Evolutionary conservation across 2,329 filamentous ascomycete genomes (phyloP).

Genomic region (Colletotrichum abscissum): DNA sequence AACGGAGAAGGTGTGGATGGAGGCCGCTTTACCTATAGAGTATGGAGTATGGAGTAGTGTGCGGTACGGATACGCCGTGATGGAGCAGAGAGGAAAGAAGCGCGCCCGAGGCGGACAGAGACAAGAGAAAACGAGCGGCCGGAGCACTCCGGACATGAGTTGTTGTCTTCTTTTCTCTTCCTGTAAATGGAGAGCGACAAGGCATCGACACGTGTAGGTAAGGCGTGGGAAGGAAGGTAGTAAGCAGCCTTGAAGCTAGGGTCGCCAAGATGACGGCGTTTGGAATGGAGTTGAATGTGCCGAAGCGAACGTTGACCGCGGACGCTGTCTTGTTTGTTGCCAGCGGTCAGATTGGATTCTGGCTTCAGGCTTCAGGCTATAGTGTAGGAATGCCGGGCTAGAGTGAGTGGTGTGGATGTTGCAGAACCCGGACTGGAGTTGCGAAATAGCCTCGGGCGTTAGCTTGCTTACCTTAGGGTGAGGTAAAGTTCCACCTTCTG

Average conservation of each 20-base stretch:
- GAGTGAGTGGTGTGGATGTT: background rate
- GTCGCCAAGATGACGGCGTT: background rate
- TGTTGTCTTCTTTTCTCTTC: constrained; percentile 6
- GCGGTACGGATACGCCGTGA: background rate
- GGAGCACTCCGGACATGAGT: background rate
- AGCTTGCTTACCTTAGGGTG: background rate
- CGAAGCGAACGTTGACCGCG: background rate
- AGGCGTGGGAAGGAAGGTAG: background rate
- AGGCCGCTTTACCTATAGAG: background rate
- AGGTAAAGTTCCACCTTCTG: background rate
- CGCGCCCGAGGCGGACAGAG: background rate
- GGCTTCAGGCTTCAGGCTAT: background rate
- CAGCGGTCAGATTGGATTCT: background rate
- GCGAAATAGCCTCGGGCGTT: background rate
- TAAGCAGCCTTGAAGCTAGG: background rate
- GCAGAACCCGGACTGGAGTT: background rate
- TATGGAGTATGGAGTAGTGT: no score
- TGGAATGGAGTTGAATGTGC: background rate
- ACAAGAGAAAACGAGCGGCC: background rate
- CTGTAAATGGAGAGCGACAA: no score
- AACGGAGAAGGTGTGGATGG: background rate
- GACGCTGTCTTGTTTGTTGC: background rate
- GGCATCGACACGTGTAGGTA: no score
- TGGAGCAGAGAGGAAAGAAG: background rate
- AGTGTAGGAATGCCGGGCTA: background rate